Conservation (phyloP, 176 grass and related monocot genomes). For the Guadua angustifolia region DNA sequence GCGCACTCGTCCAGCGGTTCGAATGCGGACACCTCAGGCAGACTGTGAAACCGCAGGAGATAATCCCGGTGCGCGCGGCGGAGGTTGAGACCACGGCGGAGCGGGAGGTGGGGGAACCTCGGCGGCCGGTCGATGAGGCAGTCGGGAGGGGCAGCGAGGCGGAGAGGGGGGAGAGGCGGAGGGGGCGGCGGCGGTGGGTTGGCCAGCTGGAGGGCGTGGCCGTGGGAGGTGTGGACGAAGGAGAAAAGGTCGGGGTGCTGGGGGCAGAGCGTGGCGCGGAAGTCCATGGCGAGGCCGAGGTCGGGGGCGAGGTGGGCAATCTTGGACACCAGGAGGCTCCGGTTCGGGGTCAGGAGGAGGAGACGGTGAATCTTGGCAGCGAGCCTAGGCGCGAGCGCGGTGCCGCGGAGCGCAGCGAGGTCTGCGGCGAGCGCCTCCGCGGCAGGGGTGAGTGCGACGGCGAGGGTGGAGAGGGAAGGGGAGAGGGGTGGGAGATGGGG, state of each 20-base stretch:
- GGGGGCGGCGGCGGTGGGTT: constrained; percentile 48
- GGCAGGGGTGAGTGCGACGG: constrained; percentile 66
- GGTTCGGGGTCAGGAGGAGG: constrained; percentile 51
- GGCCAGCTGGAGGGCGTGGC: constrained; percentile 54
- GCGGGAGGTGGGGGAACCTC: constrained; percentile 61
- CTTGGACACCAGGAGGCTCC: constrained; percentile 53
- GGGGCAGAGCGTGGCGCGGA: constrained; percentile 62
- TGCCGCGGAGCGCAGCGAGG: constrained; percentile 21
- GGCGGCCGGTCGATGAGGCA: constrained; percentile 64
- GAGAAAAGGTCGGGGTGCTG: constrained; percentile 54
- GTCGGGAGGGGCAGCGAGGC: not conserved
- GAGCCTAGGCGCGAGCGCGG: constrained; percentile 29
- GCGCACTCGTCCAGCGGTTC: constrained; percentile 21
- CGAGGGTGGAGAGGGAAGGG: constrained; percentile 47
- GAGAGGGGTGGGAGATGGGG: constrained; percentile 37
- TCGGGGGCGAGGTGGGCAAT: constrained; percentile 72
- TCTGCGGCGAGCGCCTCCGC: constrained; percentile 49
- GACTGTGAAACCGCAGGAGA: constrained; percentile 57
- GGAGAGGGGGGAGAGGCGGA: constrained; percentile 39
- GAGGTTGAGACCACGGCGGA: constrained; percentile 74
- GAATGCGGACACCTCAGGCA: constrained; percentile 64
- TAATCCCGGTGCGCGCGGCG: constrained; percentile 62
- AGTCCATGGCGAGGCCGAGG: constrained; percentile 71
- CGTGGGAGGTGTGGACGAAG: constrained; percentile 58
- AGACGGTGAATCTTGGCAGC: constrained; percentile 63